These are phyloP conservation scores for Pseudopyricularia javanii DNA, from an alignment of 2,329 filamentous ascomycete genomes.

Conservation along the genomic window DNA sequence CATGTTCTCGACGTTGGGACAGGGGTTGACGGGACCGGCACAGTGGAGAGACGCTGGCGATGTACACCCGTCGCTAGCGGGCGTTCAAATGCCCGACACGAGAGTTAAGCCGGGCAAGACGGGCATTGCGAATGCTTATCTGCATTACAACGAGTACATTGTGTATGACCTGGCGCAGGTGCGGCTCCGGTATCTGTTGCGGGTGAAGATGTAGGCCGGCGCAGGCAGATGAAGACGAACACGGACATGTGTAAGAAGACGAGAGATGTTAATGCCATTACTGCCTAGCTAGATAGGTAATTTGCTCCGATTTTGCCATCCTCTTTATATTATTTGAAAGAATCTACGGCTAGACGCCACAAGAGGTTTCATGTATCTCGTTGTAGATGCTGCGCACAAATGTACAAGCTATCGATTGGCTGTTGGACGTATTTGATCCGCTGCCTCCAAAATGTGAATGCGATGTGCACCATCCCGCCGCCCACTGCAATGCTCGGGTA, in stretches of 20 bases:
- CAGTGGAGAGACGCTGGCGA: conserved; percentile 62
- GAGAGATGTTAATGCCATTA: too few species aligned
- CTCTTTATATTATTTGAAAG: too few species aligned
- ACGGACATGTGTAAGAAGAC: too few species aligned
- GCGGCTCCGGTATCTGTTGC: conserved; percentile 56
- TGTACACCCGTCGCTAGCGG: conserved; percentile 52
- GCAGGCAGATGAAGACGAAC: too few species aligned
- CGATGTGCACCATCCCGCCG: conserved; percentile 19
- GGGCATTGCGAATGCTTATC: conserved; percentile 26
- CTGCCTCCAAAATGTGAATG: conserved; percentile 29
- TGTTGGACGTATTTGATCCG: conserved; percentile 27
- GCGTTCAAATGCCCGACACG: conserved; percentile 45
- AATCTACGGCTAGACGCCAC: too few species aligned
- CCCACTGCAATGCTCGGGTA: conserved; percentile 23
- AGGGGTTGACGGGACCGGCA: conserved; percentile 50
- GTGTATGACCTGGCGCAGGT: conserved; percentile 59
- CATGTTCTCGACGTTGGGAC: conserved; percentile 57
- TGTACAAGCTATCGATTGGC: too few species aligned
- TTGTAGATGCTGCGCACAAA: too few species aligned
- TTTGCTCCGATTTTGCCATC: too few species aligned
- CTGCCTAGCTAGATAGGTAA: too few species aligned
- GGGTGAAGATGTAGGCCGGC: conserved; percentile 36
- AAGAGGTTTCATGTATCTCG: too few species aligned
- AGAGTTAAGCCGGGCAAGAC: conserved; percentile 32
- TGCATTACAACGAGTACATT: conserved; percentile 66